Evolutionary conservation across 108 stramenopile genomes (phyloP), one percentile per base, ranked within the genome.

Genomic region (Discostella stelligeroides): DNA sequence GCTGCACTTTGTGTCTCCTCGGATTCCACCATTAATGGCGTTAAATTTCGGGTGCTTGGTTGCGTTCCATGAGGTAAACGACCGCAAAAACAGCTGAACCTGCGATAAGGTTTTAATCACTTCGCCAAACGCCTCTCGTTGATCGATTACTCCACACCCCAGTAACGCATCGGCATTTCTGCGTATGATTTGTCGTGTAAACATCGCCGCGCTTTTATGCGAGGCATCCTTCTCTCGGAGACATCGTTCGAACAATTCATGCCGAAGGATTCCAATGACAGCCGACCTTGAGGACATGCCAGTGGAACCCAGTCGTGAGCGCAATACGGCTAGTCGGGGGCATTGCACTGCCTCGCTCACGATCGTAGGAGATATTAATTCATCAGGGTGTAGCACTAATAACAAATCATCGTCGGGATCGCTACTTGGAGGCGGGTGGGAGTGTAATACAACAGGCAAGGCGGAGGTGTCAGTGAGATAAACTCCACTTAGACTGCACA

Each of bases 321-420:
- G 84, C 38, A 95, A 63, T 2, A 89, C 88, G 2, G 94, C 89
- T 28, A 90, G 68, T 23, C 94, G 84, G 18, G 81, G 75, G 54
- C 94, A 95, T 38, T 77, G 63, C 1, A 87, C 79, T 41, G 90
- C 83, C 63, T 95, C 94, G 30, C 88, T 92, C 10, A 92, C 82
- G 12, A 79, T 63, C 15, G 88, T 92, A 6, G 94, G 91, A 15
- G 88, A 85, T 53, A 92, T 72, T n/a, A 95, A 66, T 34, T 80
- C 74, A 66, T 95, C 94, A 2, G 94, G 94, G 81, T 95, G 91
- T 11, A 92, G 39, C 7, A 95, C 75, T 20, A 92, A 62, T 0
- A 90, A 71, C 38, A 92, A 66, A 56, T 95, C 94, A 61, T 95
- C 91, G 12, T 70, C 4, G 17, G 23, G 17, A 29, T 85, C 82